These are phyloP conservation scores for Nakataea oryzae DNA, from an alignment of 2,329 filamentous ascomycete species.

Conservation along the genomic window DNA sequence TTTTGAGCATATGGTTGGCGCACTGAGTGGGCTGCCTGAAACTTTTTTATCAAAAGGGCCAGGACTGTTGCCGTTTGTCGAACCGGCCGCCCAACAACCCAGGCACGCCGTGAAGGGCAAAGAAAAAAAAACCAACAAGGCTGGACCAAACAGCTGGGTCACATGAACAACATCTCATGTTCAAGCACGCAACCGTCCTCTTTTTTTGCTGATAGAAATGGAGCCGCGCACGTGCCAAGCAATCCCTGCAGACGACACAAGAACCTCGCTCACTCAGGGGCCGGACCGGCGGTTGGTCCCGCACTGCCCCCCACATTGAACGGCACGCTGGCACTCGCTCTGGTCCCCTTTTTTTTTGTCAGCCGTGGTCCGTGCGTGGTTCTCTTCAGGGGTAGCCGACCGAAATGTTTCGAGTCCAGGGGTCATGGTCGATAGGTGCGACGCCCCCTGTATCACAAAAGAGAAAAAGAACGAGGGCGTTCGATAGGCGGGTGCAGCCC, in stretches of 20 bases:
- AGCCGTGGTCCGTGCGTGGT: not conserved
- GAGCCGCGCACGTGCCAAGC: not conserved
- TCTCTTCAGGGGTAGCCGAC: conserved; percentile 1
- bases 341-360: not conserved
- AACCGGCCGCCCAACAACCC: not conserved
- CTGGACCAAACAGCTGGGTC: not conserved
- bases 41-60: too few relatives aligned
- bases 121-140: not conserved
- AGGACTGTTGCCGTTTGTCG: too few relatives aligned
- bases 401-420: conserved; percentile 4
- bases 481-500: too few relatives aligned
- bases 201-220: not conserved
- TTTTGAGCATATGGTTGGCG: too few relatives aligned
- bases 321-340: too few relatives aligned
- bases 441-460: conserved; percentile 18
- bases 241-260: not conserved
- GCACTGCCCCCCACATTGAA: too few relatives aligned
- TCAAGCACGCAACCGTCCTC: not conserved
- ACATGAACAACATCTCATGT: not conserved
- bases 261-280: not conserved
- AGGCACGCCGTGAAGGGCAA: not conserved
- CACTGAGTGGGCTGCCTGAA: too few relatives aligned
- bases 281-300: too few relatives aligned
- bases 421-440: conserved; percentile 11
- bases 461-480: not conserved